Evolutionary conservation across 2,329 filamentous ascomycete genomes (phyloP).

Genomic region (Venturia carpophila): DNA sequence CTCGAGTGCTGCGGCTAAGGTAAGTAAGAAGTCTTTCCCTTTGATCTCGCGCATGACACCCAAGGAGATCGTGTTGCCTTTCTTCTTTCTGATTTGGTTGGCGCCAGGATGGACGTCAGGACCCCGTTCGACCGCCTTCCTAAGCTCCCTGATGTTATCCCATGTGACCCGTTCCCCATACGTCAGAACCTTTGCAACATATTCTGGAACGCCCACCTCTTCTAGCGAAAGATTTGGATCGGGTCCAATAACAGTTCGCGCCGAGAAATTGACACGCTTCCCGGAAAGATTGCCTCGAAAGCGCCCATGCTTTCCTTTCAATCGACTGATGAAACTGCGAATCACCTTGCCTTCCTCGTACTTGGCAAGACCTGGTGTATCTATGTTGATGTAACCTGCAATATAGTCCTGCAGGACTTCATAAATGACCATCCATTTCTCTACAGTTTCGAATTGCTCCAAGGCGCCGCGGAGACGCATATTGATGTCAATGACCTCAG

Average conservation of each 20-base stretch:
- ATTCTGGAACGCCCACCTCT: slow-evolving; percentile 80
- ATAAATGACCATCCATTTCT: slow-evolving; percentile 96
- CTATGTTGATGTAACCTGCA: slow-evolving; percentile 96
- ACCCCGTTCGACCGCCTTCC: slow-evolving; percentile 66
- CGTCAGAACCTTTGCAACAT: slow-evolving; percentile 93
- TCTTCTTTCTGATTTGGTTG: slow-evolving; percentile 68
- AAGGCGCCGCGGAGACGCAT: slow-evolving; percentile 77
- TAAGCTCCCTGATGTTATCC: slow-evolving; percentile 77
- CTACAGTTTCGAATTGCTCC: slow-evolving; percentile 72
- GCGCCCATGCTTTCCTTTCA: slow-evolving; percentile 95
- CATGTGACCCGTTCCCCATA: slow-evolving; percentile 74
- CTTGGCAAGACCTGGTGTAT: slow-evolving; percentile 86
- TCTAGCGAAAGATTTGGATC: slow-evolving; percentile 92
- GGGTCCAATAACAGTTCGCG: slow-evolving; percentile 92
- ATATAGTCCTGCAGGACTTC: slow-evolving; percentile 93
- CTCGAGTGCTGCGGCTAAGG: slow-evolving; percentile 64
- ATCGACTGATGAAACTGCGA: slow-evolving; percentile 84
- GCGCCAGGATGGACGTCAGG: slow-evolving; percentile 78
- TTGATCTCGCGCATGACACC: slow-evolving; percentile 40
- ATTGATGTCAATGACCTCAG: slow-evolving; percentile 90
- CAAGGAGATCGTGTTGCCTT: slow-evolving; percentile 64
- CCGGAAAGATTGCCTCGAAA: slow-evolving; percentile 96
- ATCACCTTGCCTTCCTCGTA: slow-evolving; percentile 81
- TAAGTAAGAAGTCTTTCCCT: slow-evolving; percentile 58
- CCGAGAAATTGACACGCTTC: slow-evolving; percentile 98